Percentiles rank a stretch among this genome's conserved stretches.
These are phyloP conservation scores for Alternaria longipes DNA, from an alignment of 2,329 filamentous ascomycete species.

Conservation along the genomic window DNA sequence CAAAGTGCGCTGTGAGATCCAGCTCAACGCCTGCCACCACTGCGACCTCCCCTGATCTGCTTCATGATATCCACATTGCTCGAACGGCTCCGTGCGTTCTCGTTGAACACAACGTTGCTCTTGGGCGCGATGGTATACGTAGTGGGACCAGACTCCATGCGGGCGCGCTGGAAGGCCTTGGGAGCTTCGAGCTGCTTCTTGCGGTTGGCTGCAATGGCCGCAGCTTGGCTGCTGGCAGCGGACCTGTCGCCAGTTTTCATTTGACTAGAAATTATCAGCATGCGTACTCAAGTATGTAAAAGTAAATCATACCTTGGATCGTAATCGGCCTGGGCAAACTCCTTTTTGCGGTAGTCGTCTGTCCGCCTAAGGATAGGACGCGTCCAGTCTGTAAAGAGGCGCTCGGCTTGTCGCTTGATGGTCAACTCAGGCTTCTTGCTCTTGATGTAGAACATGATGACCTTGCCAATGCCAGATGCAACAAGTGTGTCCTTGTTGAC, in stretches of 20 bases:
- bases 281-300: background rate
- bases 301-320: conserved; percentile 61
- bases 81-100: conserved; percentile 35
- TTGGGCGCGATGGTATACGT: conserved; percentile 72
- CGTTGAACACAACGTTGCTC: conserved; percentile 57
- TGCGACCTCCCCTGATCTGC: conserved; percentile 39
- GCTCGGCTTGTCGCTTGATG: conserved; percentile 94
- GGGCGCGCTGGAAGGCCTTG: conserved; percentile 65
- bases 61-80: conserved; percentile 45
- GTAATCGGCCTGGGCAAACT: conserved; percentile 66
- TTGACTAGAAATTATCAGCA: conserved; percentile 34
- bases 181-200: conserved; percentile 63
- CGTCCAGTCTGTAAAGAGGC: conserved; percentile 94
- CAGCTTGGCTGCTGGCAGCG: conserved; percentile 48
- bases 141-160: conserved; percentile 66
- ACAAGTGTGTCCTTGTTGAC: conserved; percentile 91
- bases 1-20: background rate
- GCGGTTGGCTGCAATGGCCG: conserved; percentile 44
- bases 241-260: conserved; percentile 12
- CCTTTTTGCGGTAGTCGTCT: conserved; percentile 94
- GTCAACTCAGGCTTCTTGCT: conserved; percentile 86
- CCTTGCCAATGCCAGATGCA: conserved; percentile 93
- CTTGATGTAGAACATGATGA: conserved; percentile 96
- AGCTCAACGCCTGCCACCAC: conserved; percentile 34
- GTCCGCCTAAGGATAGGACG: conserved; percentile 91